Percentiles rank a stretch among this genome's conserved stretches.
phyloP scores from a whole-genome alignment of 2,329 filamentous ascomycete genomes.

The Ustulina deusta region DNA sequence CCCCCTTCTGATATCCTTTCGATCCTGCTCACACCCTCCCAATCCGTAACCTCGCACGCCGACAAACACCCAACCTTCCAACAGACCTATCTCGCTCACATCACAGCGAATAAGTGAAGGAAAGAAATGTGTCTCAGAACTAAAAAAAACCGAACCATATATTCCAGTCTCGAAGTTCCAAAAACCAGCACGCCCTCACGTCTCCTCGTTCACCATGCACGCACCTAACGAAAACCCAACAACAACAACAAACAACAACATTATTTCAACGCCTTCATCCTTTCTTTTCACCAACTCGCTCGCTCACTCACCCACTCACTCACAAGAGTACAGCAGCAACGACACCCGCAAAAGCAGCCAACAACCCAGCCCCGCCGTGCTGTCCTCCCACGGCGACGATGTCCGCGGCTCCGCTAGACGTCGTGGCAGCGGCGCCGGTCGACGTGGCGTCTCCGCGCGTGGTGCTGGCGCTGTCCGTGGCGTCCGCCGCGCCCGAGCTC shows the following conservation, averaged over 20 bases:
- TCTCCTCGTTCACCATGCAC: not conserved
- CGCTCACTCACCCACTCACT: not conserved
- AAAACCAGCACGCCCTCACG: too few relatives aligned
- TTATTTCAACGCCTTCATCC: too few relatives aligned
- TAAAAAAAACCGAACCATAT: not conserved
- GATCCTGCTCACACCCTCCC: not conserved
- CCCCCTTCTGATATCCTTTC: not conserved
- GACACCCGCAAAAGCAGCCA: conserved; percentile 47
- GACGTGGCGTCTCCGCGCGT: conserved; percentile 10
- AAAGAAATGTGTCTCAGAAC: too few relatives aligned
- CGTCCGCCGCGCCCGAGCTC: not conserved
- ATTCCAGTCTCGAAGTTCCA: too few relatives aligned
- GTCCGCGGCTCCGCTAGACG: conserved; percentile 27
- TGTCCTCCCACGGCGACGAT: conserved; percentile 11
- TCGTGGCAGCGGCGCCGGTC: not conserved
- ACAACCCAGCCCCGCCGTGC: conserved; percentile 35
- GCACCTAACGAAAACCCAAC: too few relatives aligned
- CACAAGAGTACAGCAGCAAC: conserved; percentile 45
- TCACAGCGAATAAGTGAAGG: not conserved
- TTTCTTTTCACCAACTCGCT: too few relatives aligned
- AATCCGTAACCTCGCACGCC: not conserved
- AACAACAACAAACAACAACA: too few relatives aligned
- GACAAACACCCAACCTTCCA: not conserved
- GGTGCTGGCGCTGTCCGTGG: conserved; percentile 14
- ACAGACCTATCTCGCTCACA: not conserved